Base-by-base conservation (phyloP, 176 grass and related monocot genomes). In the Carex kokanica region DNA sequence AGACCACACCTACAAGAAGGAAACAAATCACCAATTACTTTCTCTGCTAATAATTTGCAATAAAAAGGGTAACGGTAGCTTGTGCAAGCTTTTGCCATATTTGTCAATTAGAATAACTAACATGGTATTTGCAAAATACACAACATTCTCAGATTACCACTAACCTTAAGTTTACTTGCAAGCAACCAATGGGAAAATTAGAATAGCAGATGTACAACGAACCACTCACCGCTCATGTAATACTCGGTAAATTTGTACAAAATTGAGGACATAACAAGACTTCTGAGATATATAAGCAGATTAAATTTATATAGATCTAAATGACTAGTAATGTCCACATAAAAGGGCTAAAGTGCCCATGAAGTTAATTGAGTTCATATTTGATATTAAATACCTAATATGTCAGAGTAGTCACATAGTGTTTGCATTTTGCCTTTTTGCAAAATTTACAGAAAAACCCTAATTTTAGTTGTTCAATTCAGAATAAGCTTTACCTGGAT, bases 1-100 rank as follows among this genome's bases (percentile, higher is more conserved):
- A 94, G 45, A 52, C 83, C 58, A 53, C 94, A 97, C 85, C 91
- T 97, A 41, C 2, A 71, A 40, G 8, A 64, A 63, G 62, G 15
- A 59, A 80, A 89, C 6, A 85, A 69, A 60, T 7, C 47, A 49
- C 34, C 58, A 74, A 53, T 74, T 74, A 53, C 1, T 74, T 53
- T 25, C 71, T 74, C 3, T 15, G 13, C 21, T 71, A 52, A 52
- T 52, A 74, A 49, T 6, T 82, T 73, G 15, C 27, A 61, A 62
- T 49, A 47, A 84, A 34, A 66, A 74, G 17, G 49, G 24, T 77
- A 31, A 14, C 56, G 11, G 4, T 55, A 77, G 31, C 24, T 56
- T 56, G 8, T 55, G 31, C 24, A 31, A 5, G 49, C 47, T 27
- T 6, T 21, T 53, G 16, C 9, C 8, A 12, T 31, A 55, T 49